Evolutionary conservation across 2,329 filamentous ascomycete species (phyloP).

Genomic region (Alternaria rosae): DNA sequence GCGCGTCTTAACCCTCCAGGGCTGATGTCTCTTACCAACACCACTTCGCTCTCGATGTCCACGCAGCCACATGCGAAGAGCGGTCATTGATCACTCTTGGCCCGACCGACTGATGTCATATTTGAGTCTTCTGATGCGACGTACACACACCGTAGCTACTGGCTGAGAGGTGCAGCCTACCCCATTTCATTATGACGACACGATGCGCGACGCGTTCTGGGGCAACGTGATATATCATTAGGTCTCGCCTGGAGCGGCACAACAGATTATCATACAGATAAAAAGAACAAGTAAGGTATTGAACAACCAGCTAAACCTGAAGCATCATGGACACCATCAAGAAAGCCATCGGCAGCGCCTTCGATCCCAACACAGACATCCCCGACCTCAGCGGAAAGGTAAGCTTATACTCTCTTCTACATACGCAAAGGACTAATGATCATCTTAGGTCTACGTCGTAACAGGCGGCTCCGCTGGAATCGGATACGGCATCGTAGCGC

Average conservation of each 20-base stretch:
- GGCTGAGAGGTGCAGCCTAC: neutral
- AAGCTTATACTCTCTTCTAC: neutral
- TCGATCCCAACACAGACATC: constrained; percentile 52
- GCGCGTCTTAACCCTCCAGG: neutral
- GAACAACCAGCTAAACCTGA: neutral
- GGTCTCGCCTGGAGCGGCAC: neutral
- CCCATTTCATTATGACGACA: constrained; percentile 26
- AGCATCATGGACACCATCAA: constrained; percentile 35
- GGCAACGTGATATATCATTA: neutral
- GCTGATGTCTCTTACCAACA: neutral
- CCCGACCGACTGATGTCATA: neutral
- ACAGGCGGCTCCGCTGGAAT: constrained; percentile 61
- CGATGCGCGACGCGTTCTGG: constrained; percentile 6
- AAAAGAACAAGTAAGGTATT: neutral
- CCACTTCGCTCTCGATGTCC: neutral
- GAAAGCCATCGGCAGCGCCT: constrained; percentile 24
- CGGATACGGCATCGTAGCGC: constrained; percentile 60
- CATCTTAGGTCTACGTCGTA: constrained; percentile 53
- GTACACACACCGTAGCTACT: neutral
- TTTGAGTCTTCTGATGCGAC: neutral
- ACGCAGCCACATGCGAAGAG: neutral
- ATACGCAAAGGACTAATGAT: neutral
- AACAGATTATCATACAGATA: neutral
- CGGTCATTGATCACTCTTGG: neutral
- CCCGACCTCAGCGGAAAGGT: constrained; percentile 52